Conservation (phyloP, 2,329 filamentous ascomycete genomes). For the Ophiocordyceps polyrhachis-furcata region DNA sequence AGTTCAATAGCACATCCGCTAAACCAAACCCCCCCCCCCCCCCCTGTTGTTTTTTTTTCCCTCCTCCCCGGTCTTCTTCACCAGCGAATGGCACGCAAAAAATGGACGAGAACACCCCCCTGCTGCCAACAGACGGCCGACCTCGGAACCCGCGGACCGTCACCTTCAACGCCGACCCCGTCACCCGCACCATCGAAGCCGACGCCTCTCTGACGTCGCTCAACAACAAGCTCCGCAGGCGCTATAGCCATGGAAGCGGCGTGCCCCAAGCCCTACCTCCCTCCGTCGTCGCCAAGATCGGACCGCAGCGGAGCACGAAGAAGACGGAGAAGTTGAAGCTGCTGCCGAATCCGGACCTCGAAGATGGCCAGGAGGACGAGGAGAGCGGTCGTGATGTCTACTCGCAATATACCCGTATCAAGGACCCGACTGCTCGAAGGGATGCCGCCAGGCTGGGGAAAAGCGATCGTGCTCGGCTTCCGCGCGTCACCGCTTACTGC, state of each 20-base stretch:
- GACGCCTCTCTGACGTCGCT: constrained; percentile 54
- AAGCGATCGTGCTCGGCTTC: constrained; percentile 71
- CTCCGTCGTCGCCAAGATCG: constrained; percentile 48
- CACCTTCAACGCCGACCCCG: constrained; percentile 57
- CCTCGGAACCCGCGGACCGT: constrained; percentile 41
- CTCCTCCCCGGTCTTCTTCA: too few relatives aligned
- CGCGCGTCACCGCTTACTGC: constrained; percentile 89
- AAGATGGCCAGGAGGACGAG: constrained; percentile 55
- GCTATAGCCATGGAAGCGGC: constrained; percentile 55
- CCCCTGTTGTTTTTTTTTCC: too few relatives aligned
- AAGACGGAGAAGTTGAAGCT: constrained; percentile 94
- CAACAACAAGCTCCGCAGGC: constrained; percentile 71
- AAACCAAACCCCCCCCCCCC: too few relatives aligned
- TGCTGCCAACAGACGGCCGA: constrained; percentile 8
- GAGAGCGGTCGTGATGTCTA: constrained; percentile 93
- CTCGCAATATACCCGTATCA: constrained; percentile 93
- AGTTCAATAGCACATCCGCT: too few relatives aligned
- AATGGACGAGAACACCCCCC: constrained; percentile 2
- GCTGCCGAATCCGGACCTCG: constrained; percentile 75
- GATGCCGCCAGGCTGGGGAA: constrained; percentile 88
- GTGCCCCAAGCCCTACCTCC: constrained; percentile 18
- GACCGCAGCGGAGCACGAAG: constrained; percentile 85
- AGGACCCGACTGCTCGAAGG: constrained; percentile 79
- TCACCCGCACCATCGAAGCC: constrained; percentile 40
- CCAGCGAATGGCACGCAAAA: too few relatives aligned